Conservation (phyloP, 176 grass and related monocot species). For the Triticum turgidum region DNA sequence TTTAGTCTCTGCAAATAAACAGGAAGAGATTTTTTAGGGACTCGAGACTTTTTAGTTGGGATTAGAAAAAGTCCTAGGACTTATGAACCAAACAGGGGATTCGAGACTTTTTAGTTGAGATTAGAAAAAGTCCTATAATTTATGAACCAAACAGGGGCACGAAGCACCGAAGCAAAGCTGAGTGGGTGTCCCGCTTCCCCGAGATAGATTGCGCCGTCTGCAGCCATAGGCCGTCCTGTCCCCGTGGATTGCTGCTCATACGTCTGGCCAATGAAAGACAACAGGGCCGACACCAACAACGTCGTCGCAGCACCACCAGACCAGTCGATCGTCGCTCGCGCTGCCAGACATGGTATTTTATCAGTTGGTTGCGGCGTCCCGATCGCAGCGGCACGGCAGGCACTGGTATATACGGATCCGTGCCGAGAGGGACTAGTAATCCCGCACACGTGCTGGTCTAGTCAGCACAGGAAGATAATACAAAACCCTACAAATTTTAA, state of each 20-base stretch:
- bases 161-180: background rate
- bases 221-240: background rate
- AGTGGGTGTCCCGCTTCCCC: background rate
- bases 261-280: background rate
- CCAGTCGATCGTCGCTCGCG: background rate
- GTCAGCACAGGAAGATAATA: background rate
- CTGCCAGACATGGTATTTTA: background rate
- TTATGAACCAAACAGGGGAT: too few species aligned
- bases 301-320: background rate
- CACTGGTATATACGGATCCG: background rate
- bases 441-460: background rate
- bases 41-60: too few species aligned
- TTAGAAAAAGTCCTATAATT: fast-evolving
- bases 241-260: background rate
- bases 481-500: background rate
- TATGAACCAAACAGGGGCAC: too few species aligned
- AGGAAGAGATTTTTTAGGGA: too few species aligned
- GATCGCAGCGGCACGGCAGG: background rate
- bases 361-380: constrained; percentile 22
- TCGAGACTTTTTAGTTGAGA: too few species aligned
- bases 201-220: background rate
- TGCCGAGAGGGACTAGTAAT: background rate
- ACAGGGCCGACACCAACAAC: background rate
- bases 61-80: too few species aligned
- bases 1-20: too few species aligned